Base-by-base conservation (phyloP, 2,329 filamentous ascomycete species). In the Aspergillus neotritici region DNA sequence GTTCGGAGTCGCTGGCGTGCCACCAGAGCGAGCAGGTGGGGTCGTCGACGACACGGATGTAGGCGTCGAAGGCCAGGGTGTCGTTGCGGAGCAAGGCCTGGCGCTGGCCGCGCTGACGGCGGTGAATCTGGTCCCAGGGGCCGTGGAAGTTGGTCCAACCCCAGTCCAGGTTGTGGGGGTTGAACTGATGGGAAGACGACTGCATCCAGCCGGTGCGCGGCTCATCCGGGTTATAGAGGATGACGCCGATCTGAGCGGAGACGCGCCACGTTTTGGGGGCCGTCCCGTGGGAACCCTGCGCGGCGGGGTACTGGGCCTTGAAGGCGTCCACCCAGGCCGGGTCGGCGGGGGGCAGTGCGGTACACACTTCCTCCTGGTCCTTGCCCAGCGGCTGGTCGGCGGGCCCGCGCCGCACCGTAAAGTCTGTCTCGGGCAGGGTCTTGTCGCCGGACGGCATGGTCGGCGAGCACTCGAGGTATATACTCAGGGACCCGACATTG, bases 81-180 rank as follows among this genome's bases (percentile, higher is more conserved):
- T 83, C 80, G 49, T 80, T 69, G 29, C 73, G 76, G 14, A 83
- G 67, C 7, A 83, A 66, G 8, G 80, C 74, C 55, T 79, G 73
- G 29, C 78, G 73, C 54, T 82, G 76, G 28, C 72, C 71, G 41
- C 74, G 75, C 45, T 74, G 71, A n/a, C 80, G 76, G 29, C 68
- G 61, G 39, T 78, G 72, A 38, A 83, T 78, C 34, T 80, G 71
- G 47, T 77, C 75, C 63, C 76, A 77, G 4, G 77, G 76, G 5
- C 74, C 74, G 52, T 77, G 73, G 57, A 81, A 83, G 45, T 79
- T 74, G 29, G 77, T 78, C 78, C 79, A 83, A 2, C 80, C 80
- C 73, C 78, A 82, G 52, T 83, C 80, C 10, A 78, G 62, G 33
- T 76, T 78, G 40, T 74, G 68, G 28, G 71, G 70, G 52, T 75